These are phyloP conservation scores for Brassica carinata DNA, from an alignment of 345 rosid genomes.

Conservation along the genomic window DNA sequence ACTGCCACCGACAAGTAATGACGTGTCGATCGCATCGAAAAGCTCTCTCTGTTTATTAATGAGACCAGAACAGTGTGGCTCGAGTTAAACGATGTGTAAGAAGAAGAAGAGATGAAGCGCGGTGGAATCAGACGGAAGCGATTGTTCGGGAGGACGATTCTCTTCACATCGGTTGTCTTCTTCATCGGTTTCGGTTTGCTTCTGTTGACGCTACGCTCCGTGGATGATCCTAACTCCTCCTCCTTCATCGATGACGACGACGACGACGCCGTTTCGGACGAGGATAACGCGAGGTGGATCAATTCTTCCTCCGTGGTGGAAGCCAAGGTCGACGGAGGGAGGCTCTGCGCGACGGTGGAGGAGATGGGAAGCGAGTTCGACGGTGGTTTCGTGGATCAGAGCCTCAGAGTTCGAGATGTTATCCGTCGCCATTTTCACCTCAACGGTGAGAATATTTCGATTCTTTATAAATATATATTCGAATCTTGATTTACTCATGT, in stretches of 20 bases:
- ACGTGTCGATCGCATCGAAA: slow-evolving; percentile 14
- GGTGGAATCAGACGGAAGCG: slow-evolving; percentile 53
- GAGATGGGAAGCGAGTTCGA: slow-evolving; percentile 82
- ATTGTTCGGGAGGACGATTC: slow-evolving; percentile 43
- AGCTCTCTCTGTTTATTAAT: background rate
- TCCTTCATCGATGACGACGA: slow-evolving; percentile 37
- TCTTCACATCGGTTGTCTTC: slow-evolving; percentile 45
- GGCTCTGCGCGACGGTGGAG: slow-evolving; percentile 84
- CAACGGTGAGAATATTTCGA: slow-evolving; percentile 49
- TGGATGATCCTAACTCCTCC: slow-evolving; percentile 58
- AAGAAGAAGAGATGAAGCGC: slow-evolving; percentile 44
- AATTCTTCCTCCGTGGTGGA: slow-evolving; percentile 15
- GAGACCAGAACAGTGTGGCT: background rate
- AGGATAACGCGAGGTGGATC: slow-evolving; percentile 23
- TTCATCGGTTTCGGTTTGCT: slow-evolving; percentile 56
- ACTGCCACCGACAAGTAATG: slow-evolving; percentile 34
- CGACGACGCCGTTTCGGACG: slow-evolving; percentile 23
- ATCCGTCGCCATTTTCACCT: slow-evolving; percentile 61
- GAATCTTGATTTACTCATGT: background rate
- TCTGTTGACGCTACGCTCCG: slow-evolving; percentile 53
- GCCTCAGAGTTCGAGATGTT: slow-evolving; percentile 61
- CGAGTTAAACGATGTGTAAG: slow-evolving; percentile 15
- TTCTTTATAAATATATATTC: no score
- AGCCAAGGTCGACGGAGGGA: slow-evolving; percentile 28
- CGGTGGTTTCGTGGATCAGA: slow-evolving; percentile 58